phyloP scores from a whole-genome alignment of 176 grass and related monocot species.

The Poa pratensis region DNA sequence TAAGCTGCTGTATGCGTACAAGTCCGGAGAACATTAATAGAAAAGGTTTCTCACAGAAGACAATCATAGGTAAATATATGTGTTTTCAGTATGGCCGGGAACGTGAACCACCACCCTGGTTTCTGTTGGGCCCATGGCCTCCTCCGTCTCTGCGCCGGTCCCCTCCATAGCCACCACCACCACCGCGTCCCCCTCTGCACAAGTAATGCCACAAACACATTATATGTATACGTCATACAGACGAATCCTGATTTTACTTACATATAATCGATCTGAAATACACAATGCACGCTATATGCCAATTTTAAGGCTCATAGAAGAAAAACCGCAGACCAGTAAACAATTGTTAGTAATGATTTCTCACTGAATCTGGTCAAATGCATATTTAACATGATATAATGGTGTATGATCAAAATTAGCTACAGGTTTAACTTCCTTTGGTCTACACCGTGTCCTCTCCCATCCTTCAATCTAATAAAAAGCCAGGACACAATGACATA shows the following conservation, averaged over 20 bases:
- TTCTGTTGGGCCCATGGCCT: conserved; percentile 84
- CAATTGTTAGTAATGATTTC: not conserved
- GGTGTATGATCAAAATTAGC: not conserved
- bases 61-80: conserved; percentile 75
- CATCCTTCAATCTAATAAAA: not conserved
- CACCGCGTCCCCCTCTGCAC: conserved; percentile 67
- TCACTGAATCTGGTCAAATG: not conserved
- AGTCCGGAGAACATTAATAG: conserved; percentile 72
- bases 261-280: not conserved
- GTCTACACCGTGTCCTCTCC: not conserved
- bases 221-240: conserved; percentile 11
- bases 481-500: conserved; percentile 11
- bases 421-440: not conserved
- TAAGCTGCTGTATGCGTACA: conserved; percentile 75
- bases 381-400: not conserved
- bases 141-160: conserved; percentile 84
- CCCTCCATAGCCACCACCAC: conserved; percentile 78
- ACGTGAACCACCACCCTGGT: conserved; percentile 80
- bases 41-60: conserved; percentile 85
- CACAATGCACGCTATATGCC: not conserved
- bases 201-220: not conserved
- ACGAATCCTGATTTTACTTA: not conserved
- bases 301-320: not conserved
- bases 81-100: conserved; percentile 85
- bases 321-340: not conserved